phyloP scores from a whole-genome alignment of 306 rosid species.

The Glycine latifolia region DNA sequence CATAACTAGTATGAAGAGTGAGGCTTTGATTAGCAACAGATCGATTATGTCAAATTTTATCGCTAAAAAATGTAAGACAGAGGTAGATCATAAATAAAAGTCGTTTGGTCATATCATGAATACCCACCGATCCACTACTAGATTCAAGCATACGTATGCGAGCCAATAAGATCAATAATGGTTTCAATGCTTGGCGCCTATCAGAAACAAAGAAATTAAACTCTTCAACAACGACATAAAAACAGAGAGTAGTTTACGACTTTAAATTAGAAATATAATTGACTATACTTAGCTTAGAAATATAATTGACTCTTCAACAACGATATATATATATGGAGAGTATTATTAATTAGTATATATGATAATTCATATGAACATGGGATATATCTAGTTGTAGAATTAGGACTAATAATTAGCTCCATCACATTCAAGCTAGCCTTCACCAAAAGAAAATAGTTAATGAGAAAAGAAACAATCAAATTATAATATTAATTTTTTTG shows the following conservation, averaged over 20 bases:
- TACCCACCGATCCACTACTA: background rate
- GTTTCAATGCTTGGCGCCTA: slow-evolving; percentile 3
- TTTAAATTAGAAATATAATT: background rate
- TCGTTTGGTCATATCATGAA: background rate
- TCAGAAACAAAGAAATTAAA: background rate
- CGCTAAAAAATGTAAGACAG: background rate
- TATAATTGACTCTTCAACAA: too few species aligned
- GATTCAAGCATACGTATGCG: background rate
- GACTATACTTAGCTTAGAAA: too few species aligned
- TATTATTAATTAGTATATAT: too few species aligned
- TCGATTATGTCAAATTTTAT: background rate
- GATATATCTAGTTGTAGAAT: background rate
- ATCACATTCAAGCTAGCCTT: too few species aligned
- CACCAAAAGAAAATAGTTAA: too few species aligned
- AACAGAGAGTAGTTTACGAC: background rate
- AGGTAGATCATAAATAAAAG: background rate
- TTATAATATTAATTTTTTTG: too few species aligned
- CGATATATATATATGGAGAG: too few species aligned
- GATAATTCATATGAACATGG: too few species aligned
- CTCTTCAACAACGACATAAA: background rate
- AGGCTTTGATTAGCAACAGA: background rate
- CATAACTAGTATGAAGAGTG: background rate
- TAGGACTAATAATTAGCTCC: too few species aligned
- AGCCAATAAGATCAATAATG: background rate
- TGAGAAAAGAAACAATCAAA: too few species aligned